Base-by-base conservation (phyloP, 2,329 filamentous ascomycete genomes). In the Colletotrichum limetticola region DNA sequence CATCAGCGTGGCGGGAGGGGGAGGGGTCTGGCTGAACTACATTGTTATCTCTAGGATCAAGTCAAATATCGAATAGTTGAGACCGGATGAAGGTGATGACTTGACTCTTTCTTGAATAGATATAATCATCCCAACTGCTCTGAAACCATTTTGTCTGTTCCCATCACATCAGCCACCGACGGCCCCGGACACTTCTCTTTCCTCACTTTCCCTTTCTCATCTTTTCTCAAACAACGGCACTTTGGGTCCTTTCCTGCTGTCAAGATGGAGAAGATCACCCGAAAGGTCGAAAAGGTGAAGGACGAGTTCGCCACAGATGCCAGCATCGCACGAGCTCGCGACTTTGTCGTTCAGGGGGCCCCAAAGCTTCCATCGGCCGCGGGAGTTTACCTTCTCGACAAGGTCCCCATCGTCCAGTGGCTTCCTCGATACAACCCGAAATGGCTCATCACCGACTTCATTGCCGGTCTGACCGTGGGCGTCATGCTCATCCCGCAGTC, bases 401-500 rank as follows among this genome's bases (percentile, higher is more conserved):
- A 92, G 78, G 82, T 91, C 3, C 91, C 91, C 1, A 88, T 92
- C 55, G 80, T 90, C 9, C 86, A 89, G 62, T 93, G 91, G 91
- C 83, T 92, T 1, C 91, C 91, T 8, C 85, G 84, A 59, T 93
- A 93, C 79, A 85, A 90, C 24, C 86, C 85, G 5, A 82, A 86
- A 84, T 93, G 91, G 91, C 78, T 92, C 3, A 72, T 90, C 35
- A 90, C 90, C 77, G 91, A 93, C 78, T 79, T 88, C 14, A 88
- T 92, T 75, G 90, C 89, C 16, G 91, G 91, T 22, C 83, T 90
- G 75, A 92, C 89, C 14, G 81, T 92, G 30, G 90, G 89, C 8
- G 83, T 91, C 32, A 87, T 91, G 83, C 82, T 91, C 55, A 91
- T 92, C 64, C 90, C 90, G 0, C 90, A 92, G 76, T 88, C 87